Evolutionary conservation across 1,139 yeast genomes (phyloP), one percentile per base, ranked within the genome.

Genomic region (Meyerozyma athensensis): DNA sequence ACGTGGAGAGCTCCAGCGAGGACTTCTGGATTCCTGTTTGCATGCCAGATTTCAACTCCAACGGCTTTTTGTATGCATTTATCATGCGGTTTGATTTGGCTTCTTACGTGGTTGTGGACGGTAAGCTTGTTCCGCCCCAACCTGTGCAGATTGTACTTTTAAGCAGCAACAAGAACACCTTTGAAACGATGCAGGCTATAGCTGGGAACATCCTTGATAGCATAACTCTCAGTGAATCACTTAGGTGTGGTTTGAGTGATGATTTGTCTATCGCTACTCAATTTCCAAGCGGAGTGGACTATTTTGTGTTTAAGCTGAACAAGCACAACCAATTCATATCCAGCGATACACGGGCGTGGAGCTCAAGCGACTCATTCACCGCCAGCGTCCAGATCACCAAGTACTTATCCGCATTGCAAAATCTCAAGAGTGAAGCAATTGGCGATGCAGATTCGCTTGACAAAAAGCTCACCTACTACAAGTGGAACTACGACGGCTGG

Each of bases 1-100:
- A 46, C 10, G 52, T 49, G 14, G 43, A 41, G 13, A 47, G 52
- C 12, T 41, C 47, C 2, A 45, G 56, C 16, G 92, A 85, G 47
- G 96, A 90, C 50, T 76, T 87, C 43, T 92, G 97, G 97, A 76
- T 87, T 10, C 98, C 98, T 0, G 69, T 92, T 2, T 92, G 98
- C 56, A 71, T 92, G 58, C 96, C 98, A 1, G 78, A 85, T 47
- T 92, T 92, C 64, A 92, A 92, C 54, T 66, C 86, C 3, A 79
- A 80, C 45, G 98, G 98, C 10, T 94, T 89, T 50, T 63, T 92
- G 7, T 86, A 92, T 54, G 79, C 87, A 3, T 86, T 84, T 53
- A 83, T 89, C 34, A 79, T 78, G 44, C 78, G 77, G 42, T 63
- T 86, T 37, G 66, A 63, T 34, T 42, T 73, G 21, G 52, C 53